phyloP scores from a whole-genome alignment of 768 basidiomycete genomes.

The Tricholoma flavovirens region DNA sequence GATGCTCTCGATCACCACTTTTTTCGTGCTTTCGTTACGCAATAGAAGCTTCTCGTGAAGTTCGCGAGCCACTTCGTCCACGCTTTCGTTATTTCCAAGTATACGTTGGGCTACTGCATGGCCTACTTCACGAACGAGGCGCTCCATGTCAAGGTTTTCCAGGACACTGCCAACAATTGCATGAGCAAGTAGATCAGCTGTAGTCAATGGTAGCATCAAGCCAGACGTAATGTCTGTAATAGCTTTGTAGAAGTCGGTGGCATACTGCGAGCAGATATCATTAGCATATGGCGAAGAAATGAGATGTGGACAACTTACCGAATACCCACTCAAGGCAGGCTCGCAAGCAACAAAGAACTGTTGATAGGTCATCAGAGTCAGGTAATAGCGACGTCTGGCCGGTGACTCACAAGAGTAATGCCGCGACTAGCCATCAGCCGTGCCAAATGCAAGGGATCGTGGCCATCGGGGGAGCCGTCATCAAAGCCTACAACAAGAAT shows the following conservation, averaged over 20 bases:
- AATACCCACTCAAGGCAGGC: conserved; percentile 90
- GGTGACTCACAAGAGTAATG: conserved; percentile 72
- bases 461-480: conserved; percentile 89
- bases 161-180: conserved; percentile 96
- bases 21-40: conserved; percentile 95
- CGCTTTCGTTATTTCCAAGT: conserved; percentile 88
- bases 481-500: conserved; percentile 63
- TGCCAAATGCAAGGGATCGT: conserved; percentile 84
- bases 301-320: conserved; percentile 41
- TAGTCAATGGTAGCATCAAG: conserved; percentile 92
- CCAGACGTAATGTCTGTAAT: conserved; percentile 91
- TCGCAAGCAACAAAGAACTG: conserved; percentile 99
- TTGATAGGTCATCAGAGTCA: conserved; percentile 2
- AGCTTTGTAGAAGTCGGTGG: conserved; percentile 92
- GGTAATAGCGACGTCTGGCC: conserved; percentile 1
- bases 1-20: conserved; percentile 93
- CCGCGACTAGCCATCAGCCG: conserved; percentile 87
- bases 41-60: conserved; percentile 87
- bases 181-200: conserved; percentile 89
- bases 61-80: conserved; percentile 94
- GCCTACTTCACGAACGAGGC: conserved; percentile 91
- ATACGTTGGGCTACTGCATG: conserved; percentile 90
- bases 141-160: conserved; percentile 98
- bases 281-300: conserved; percentile 1
- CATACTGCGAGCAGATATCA: conserved; percentile 46